Conservation (phyloP, 257 asterid genomes). For the Euphrasia confusa region DNA sequence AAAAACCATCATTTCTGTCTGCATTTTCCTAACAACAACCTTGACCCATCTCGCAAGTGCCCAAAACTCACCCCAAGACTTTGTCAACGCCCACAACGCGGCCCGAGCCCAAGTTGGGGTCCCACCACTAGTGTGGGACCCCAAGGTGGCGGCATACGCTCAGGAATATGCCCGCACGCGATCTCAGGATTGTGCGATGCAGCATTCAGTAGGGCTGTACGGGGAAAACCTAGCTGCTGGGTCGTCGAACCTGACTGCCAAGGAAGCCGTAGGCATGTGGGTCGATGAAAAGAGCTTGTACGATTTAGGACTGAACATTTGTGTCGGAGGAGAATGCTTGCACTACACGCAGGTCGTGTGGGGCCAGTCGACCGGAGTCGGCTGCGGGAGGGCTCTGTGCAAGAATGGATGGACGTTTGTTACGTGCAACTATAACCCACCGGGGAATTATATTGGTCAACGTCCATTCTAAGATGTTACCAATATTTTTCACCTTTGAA, state of each 20-base stretch:
- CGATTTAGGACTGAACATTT: conserved; percentile 18
- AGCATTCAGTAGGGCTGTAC: conserved; percentile 36
- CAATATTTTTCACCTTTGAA: not conserved
- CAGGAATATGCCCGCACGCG: conserved; percentile 29
- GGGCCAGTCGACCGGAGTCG: conserved; percentile 27
- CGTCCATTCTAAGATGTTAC: conserved; percentile 32
- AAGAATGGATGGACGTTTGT: conserved; percentile 30
- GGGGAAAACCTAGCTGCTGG: conserved; percentile 59
- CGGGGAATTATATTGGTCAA: conserved; percentile 34
- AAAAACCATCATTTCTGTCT: conserved; percentile 9
- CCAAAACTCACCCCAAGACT: conserved; percentile 28
- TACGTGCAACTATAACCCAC: conserved; percentile 39
- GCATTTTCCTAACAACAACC: conserved; percentile 11
- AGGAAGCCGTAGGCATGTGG: conserved; percentile 39
- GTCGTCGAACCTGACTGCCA: conserved; percentile 26
- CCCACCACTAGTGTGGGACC: conserved; percentile 29
- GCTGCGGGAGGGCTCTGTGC: conserved; percentile 46
- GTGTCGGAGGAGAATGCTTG: conserved; percentile 32
- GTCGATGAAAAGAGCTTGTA: conserved; percentile 32
- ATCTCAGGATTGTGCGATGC: conserved; percentile 31
- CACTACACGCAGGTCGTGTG: conserved; percentile 62
- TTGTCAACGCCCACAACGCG: conserved; percentile 9
- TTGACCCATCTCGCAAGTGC: conserved; percentile 19
- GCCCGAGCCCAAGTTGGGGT: not conserved
- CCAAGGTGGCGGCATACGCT: conserved; percentile 36